A percentile compares a stretch with the other conserved stretches of the same genome.
Conservation (phyloP, 2,329 filamentous ascomycete species). For the Aurifilum marmelostoma region DNA sequence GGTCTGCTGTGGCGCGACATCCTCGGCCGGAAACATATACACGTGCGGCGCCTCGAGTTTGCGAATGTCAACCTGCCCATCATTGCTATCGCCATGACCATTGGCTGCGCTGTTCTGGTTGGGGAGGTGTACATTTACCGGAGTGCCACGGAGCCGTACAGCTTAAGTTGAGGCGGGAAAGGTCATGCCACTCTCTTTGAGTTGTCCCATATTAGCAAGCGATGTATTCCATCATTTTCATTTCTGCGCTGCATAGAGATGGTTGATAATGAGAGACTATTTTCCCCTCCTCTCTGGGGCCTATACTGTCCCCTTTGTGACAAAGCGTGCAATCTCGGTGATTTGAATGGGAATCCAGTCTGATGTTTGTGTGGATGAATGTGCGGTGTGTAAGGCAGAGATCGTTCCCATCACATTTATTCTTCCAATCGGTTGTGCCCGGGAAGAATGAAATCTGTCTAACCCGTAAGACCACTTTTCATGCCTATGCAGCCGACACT, state of each 20-base stretch:
- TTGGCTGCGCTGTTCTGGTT: constrained; percentile 64
- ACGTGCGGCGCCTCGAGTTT: constrained; percentile 66
- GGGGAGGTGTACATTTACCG: constrained; percentile 66
- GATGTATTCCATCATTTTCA: not conserved
- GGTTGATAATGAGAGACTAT: not conserved
- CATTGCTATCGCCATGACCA: constrained; percentile 68
- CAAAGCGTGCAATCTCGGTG: not conserved
- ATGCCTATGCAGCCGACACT: too few species aligned
- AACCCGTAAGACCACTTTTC: too few species aligned
- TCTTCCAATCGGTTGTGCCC: too few species aligned
- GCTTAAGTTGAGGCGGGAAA: constrained; percentile 15
- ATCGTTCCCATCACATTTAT: too few species aligned
- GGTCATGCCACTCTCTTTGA: not conserved
- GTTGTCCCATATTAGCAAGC: not conserved
- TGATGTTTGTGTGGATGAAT: not conserved
- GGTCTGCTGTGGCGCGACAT: constrained; percentile 76
- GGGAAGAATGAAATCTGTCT: too few species aligned
- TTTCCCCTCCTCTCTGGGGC: not conserved
- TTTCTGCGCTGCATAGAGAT: not conserved
- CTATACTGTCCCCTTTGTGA: not conserved
- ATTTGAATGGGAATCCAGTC: not conserved
- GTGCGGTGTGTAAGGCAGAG: too few species aligned
- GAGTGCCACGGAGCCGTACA: constrained; percentile 42
- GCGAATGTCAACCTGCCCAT: constrained; percentile 71
- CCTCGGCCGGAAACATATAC: constrained; percentile 68